Evolutionary conservation across 2,329 filamentous ascomycete species (phyloP), one percentile per base, ranked within the genome.

Genomic region (Colletotrichum viniferum): DNA sequence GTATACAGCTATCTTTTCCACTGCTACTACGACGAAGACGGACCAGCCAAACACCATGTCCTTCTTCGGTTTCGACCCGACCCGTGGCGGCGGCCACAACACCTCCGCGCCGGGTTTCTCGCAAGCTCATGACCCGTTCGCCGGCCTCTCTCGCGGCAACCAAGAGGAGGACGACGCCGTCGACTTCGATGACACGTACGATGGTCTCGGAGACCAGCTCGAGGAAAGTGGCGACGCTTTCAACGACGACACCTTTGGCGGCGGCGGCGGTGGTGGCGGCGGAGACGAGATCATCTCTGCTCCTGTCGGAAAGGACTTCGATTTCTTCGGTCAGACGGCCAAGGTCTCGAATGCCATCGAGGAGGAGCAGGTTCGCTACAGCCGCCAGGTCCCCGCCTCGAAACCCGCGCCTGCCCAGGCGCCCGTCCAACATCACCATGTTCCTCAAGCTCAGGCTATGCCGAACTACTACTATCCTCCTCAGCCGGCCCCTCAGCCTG

Each of bases 161-260:
- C 90, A 93, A 74, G 91, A 93, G 79, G 85, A 85, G 67, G 88
- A 88, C 78, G 91, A 90, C 77, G 88, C 86, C 28, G 83, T 89
- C 80, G 94, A 98, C 80, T 99, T 98, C 80, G 97, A 99, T 80
- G 96, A 99, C 82, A 98, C 96, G 48, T 98, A 98, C 83, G 97
- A 99, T 84, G 96, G 96, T 21, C 89, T 99, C 55, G 97, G 96
- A 72, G 94, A 98, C 82, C 92, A 94, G 84, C 92, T 99, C 43
- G 93, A 98, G 81, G 96, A 99, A 83, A 93, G 94, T 24, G 95
- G 96, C 81, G 97, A 99, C 87, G 95, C 91, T 66, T 95, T 98
- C 89, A 99, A 99, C 84, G 95, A 98, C 80, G 97, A 98, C 83
- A 99, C 97, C 3, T 99, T 99, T 82, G 95, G 87, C 56, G 84